These are phyloP conservation scores for Delonix regia DNA, from an alignment of 306 rosid genomes.

Conservation along the genomic window DNA sequence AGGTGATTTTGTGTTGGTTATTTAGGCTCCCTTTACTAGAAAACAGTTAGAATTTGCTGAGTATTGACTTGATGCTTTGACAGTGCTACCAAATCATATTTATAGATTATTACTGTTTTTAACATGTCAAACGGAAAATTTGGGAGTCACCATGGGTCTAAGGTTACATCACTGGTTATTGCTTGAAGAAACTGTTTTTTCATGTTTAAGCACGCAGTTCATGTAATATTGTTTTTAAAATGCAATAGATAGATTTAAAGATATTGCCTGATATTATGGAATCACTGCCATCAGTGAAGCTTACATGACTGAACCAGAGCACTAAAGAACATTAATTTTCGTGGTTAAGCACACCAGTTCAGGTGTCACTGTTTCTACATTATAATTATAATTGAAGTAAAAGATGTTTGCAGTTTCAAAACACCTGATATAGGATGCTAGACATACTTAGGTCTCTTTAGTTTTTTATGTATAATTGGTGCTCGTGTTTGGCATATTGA, in stretches of 20 bases:
- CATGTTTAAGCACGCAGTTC: slow-evolving; percentile 25
- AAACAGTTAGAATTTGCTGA: background rate
- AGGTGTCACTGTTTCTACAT: background rate
- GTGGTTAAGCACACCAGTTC: slow-evolving; percentile 29
- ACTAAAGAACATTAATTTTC: slow-evolving; percentile 13
- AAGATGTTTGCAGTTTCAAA: background rate
- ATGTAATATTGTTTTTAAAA: slow-evolving; percentile 2
- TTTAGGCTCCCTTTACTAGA: background rate
- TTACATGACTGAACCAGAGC: slow-evolving; percentile 16
- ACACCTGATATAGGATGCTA: slow-evolving; percentile 27
- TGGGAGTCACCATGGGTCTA: background rate
- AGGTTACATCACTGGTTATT: slow-evolving; percentile 26
- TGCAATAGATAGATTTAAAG: background rate
- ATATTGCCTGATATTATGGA: background rate
- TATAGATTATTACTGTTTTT: background rate
- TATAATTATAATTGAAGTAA: background rate
- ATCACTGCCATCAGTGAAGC: slow-evolving; percentile 1
- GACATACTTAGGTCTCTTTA: background rate
- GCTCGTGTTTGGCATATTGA: slow-evolving; percentile 29
- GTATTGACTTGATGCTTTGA: slow-evolving; percentile 1
- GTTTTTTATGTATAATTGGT: background rate
- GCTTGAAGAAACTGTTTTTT: slow-evolving; percentile 18
- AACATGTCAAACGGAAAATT: background rate
- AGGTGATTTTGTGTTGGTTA: slow-evolving; percentile 17
- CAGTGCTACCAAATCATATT: background rate